Evolutionary conservation across 2,329 filamentous ascomycete genomes (phyloP).

Genomic region (Ophioceras dolichostomum): DNA sequence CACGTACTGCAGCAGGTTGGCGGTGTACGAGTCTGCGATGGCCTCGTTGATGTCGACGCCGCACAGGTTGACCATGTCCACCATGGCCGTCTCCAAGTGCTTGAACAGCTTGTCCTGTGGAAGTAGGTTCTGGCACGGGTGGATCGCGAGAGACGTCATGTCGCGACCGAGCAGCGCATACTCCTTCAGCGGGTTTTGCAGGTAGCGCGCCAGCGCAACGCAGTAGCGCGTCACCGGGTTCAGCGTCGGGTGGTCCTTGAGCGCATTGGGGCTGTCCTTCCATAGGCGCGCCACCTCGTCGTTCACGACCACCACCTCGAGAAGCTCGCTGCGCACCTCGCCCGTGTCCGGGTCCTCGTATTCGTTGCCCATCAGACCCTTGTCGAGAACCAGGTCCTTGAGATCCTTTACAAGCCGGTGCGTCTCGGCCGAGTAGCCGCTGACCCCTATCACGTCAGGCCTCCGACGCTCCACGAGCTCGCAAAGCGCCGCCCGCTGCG

Average conservation of each 20-base stretch:
- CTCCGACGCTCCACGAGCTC: constrained; percentile 68
- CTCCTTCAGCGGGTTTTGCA: constrained; percentile 93
- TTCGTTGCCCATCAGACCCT: constrained; percentile 66
- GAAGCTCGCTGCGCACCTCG: constrained; percentile 61
- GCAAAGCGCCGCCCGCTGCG: constrained; percentile 56
- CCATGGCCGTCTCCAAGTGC: constrained; percentile 88
- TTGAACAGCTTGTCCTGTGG: constrained; percentile 78
- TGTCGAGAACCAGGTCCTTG: constrained; percentile 64
- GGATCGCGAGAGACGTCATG: constrained; percentile 75
- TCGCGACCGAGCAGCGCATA: constrained; percentile 89
- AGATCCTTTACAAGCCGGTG: constrained; percentile 73
- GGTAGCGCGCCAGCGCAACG: constrained; percentile 75
- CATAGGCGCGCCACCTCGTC: constrained; percentile 96
- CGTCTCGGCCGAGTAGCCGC: constrained; percentile 80
- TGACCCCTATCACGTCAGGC: constrained; percentile 83
- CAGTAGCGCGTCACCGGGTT: constrained; percentile 77
- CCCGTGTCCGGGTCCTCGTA: constrained; percentile 70
- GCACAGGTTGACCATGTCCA: constrained; percentile 95
- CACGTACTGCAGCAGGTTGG: constrained; percentile 81
- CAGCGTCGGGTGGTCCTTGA: constrained; percentile 69
- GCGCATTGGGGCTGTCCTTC: constrained; percentile 74
- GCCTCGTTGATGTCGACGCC: constrained; percentile 94
- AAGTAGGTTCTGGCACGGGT: constrained; percentile 79
- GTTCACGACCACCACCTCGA: constrained; percentile 87
- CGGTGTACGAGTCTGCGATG: constrained; percentile 66